Percentiles rank a stretch among this genome's conserved stretches.
Conservation (phyloP, 768 basidiomycete species). For the Rhizopogon sp. region DNA sequence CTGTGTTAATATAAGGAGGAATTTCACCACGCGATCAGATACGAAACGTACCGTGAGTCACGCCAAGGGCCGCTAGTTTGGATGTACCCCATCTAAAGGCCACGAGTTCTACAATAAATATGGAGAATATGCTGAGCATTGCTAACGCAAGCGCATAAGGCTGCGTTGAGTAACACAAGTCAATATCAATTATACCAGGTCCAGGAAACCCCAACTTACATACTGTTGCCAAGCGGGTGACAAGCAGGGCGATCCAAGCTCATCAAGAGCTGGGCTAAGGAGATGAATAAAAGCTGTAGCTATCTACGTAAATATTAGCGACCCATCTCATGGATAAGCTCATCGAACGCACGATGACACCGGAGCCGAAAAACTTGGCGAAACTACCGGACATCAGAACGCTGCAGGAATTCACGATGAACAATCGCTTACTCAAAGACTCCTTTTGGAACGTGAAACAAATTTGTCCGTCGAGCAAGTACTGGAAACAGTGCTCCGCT, state of each 20-base stretch:
- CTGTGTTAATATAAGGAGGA: conserved; percentile 25
- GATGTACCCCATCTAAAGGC: conserved; percentile 85
- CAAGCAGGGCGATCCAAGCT: conserved; percentile 68
- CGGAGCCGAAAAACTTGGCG: conserved; percentile 88
- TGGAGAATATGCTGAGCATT: conserved; percentile 72
- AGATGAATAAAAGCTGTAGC: conserved; percentile 90
- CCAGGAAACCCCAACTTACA: conserved; percentile 36
- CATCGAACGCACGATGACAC: conserved; percentile 62
- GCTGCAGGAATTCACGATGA: neutral
- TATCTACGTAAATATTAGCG: conserved; percentile 42
- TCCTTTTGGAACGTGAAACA: conserved; percentile 32
- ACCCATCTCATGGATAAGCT: neutral
- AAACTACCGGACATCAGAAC: conserved; percentile 42
- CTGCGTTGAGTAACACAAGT: conserved; percentile 29
- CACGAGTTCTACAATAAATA: conserved; percentile 81
- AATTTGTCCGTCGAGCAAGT: conserved; percentile 45
- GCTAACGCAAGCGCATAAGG: conserved; percentile 81
- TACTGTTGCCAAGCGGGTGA: conserved; percentile 66
- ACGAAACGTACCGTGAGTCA: conserved; percentile 47
- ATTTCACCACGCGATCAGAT: neutral
- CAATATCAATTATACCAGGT: neutral
- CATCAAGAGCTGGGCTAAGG: conserved; percentile 68
- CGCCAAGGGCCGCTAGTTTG: conserved; percentile 61
- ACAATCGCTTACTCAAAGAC: conserved; percentile 60
- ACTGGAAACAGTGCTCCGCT: conserved; percentile 71